Conservation (phyloP, 148 eudicot species). For the Rhododendron simsii region DNA sequence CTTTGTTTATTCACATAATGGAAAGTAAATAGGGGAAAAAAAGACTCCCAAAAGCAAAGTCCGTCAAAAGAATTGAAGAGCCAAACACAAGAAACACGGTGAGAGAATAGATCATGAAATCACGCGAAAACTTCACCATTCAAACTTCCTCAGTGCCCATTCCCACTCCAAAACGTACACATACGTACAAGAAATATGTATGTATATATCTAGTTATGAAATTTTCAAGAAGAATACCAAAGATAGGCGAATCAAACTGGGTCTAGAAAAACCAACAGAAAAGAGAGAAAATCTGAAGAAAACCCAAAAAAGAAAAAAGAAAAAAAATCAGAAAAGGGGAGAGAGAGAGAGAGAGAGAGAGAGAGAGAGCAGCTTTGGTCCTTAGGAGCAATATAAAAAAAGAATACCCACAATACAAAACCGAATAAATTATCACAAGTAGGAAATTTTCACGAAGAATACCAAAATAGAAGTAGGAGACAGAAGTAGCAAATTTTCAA, state of each 20-base stretch:
- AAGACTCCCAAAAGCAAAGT: background rate
- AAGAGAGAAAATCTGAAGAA: background rate
- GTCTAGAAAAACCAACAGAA: background rate
- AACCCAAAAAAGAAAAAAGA: background rate
- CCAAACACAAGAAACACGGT: slow-evolving; percentile 11
- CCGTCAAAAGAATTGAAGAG: slow-evolving; percentile 9
- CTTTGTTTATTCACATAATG: background rate
- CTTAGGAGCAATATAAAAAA: background rate
- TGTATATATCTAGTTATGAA: background rate
- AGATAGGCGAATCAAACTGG: background rate
- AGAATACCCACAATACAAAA: background rate
- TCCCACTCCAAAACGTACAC: background rate
- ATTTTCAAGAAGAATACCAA: background rate
- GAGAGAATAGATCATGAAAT: slow-evolving; percentile 25
- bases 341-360: background rate
- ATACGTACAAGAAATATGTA: background rate
- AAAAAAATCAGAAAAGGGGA: background rate
- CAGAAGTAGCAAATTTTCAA: background rate
- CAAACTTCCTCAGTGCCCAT: slow-evolving; percentile 3
- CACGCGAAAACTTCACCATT: slow-evolving; percentile 16
- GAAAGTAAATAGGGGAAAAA: background rate
- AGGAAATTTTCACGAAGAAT: background rate
- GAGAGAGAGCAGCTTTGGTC: background rate
- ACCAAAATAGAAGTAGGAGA: background rate
- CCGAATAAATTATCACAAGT: background rate